These are phyloP conservation scores for Tolypocladium guangdongense DNA, from an alignment of 2,329 filamentous ascomycete species.

Conservation along the genomic window DNA sequence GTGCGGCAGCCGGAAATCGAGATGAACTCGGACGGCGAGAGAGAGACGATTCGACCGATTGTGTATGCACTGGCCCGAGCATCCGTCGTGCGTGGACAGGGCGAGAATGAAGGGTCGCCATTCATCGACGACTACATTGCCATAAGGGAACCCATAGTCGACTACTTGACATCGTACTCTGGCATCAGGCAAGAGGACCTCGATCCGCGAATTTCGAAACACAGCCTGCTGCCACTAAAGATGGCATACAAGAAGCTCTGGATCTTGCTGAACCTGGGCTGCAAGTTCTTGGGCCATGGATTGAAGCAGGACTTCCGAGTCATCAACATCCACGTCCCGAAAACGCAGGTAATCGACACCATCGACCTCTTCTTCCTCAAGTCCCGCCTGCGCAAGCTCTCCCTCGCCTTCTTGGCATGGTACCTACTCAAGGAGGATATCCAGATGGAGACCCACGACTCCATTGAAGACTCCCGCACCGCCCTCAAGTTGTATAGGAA, in stretches of 20 bases:
- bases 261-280: slow-evolving; percentile 89
- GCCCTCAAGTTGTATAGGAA: slow-evolving; percentile 83
- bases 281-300: slow-evolving; percentile 87
- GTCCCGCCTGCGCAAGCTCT: slow-evolving; percentile 72
- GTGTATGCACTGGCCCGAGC: slow-evolving; percentile 88
- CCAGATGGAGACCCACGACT: slow-evolving; percentile 85
- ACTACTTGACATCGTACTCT: slow-evolving; percentile 90
- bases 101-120: slow-evolving; percentile 66
- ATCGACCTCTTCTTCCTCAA: slow-evolving; percentile 83
- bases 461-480: slow-evolving; percentile 87
- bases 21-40: slow-evolving; percentile 86
- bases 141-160: slow-evolving; percentile 82
- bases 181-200: slow-evolving; percentile 82
- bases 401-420: slow-evolving; percentile 85
- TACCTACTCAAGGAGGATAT: slow-evolving; percentile 87
- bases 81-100: slow-evolving; percentile 75
- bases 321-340: slow-evolving; percentile 94
- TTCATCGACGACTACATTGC: slow-evolving; percentile 98
- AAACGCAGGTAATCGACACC: slow-evolving; percentile 84
- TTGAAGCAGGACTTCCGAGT: slow-evolving; percentile 93
- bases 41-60: slow-evolving; percentile 83
- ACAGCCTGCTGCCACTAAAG: slow-evolving; percentile 80
- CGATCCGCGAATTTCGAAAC: slow-evolving; percentile 63
- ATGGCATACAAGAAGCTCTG: slow-evolving; percentile 96
- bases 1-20: slow-evolving; percentile 90